Conservation (phyloP, 177 flowering plant species). For the Telopea speciosissima region DNA sequence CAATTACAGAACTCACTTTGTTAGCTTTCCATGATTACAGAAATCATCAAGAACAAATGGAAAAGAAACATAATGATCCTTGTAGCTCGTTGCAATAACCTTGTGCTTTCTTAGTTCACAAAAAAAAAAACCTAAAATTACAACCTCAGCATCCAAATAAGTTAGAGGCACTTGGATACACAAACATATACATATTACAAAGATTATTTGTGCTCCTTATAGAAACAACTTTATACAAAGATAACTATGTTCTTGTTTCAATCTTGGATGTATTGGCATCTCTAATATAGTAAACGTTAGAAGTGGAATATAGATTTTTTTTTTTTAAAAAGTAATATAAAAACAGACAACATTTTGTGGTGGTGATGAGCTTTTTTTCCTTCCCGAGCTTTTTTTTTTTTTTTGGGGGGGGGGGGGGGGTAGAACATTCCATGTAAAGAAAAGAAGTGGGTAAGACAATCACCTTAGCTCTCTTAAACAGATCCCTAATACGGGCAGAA, state of each 20-base stretch:
- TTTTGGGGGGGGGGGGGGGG: too few relatives aligned
- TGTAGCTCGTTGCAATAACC: too few relatives aligned
- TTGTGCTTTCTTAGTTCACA: background rate
- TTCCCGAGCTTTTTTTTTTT: too few relatives aligned
- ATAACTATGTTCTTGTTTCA: background rate
- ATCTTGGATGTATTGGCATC: background rate
- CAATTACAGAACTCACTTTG: background rate
- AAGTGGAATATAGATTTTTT: background rate
- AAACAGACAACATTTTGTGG: background rate
- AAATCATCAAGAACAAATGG: background rate
- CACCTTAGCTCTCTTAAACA: constrained; percentile 95
- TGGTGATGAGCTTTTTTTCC: background rate
- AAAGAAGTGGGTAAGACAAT: constrained; percentile 7
- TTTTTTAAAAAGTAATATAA: too few relatives aligned
- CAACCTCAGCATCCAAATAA: background rate
- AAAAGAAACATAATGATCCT: too few relatives aligned
- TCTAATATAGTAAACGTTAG: background rate
- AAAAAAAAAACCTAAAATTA: background rate
- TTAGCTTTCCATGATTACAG: background rate
- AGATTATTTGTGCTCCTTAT: too few relatives aligned
- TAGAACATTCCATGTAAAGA: background rate
- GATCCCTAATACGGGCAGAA: constrained; percentile 93
- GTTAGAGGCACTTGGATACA: background rate
- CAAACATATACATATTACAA: background rate
- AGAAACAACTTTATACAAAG: background rate